Base-by-base conservation (phyloP, 306 rosid genomes). In the Glycyrrhiza uralensis region DNA sequence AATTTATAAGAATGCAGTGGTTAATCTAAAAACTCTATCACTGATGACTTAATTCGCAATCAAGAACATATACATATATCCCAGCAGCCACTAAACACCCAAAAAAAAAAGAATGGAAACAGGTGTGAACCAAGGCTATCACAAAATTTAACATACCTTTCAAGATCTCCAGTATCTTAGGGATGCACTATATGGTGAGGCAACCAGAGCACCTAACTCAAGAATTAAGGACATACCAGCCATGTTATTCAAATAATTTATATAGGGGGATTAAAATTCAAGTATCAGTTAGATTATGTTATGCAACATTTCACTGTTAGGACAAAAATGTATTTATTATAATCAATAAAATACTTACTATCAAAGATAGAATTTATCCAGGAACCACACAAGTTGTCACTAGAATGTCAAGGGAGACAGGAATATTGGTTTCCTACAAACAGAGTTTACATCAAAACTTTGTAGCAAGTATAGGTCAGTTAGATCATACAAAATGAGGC, bases 161-260 rank as follows among this genome's bases (percentile, higher is more conserved):
- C 76, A 83, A 24, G 78, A 76, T 85, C 86, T 77, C 88, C 60
- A 45, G 68, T 30, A 69, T 82, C 82, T 66, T 77, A 44, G 78
- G 84, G 56, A 74, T 75, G 82, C 80, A 64, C 33, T 5, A 20
- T 38, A 26, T 74, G 33, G 54, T 14, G 41, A 63, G 54, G 78
- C 81, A 77, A 77, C 80, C 71, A 77, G 76, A 83, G 84, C 73
- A 77, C 87, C 81, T 76, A 79, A 65, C 80, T 80, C 77, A 38
- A 66, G 60, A 76, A 83, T 51, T 75, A 71, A 50, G 15, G 32
- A 72, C 39, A 74, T 10, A 47, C n/a, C 50, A 72, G 71, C 61
- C 75, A 74, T 65, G 73, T 75, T 65, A 80, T 84, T 67, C 73
- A 44, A 46, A 72, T 55, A 76, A 76, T 66, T 63, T 54, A 62